Percentiles rank a stretch among this genome's conserved stretches.
Conservation (phyloP, 768 basidiomycete species). For the Pleurotus giganteus region DNA sequence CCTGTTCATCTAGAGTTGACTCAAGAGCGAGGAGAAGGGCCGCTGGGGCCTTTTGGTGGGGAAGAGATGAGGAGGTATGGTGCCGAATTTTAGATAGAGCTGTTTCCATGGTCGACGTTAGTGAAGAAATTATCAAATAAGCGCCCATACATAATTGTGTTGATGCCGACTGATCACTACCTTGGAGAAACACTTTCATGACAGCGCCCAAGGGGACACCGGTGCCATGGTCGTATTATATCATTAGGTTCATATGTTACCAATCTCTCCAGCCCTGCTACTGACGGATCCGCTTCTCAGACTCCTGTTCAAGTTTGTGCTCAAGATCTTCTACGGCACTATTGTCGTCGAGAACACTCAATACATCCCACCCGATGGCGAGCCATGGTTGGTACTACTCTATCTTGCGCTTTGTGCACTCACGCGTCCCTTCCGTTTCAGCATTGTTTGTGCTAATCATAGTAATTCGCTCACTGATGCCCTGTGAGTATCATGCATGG, state of each 20-base stretch:
- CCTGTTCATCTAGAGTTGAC: conserved; percentile 69
- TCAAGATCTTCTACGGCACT: conserved; percentile 88
- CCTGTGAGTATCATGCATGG: conserved; percentile 47
- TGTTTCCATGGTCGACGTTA: conserved; percentile 47
- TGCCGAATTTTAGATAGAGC: conserved; percentile 84
- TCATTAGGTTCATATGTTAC: conserved; percentile 51
- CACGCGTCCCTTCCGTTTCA: conserved; percentile 25
- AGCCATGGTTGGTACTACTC: conserved; percentile 57
- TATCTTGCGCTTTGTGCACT: neutral
- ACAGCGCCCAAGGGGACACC: conserved; percentile 37
- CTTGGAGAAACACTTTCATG: conserved; percentile 1
- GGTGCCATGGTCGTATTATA: conserved; percentile 62
- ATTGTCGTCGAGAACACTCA: conserved; percentile 82
- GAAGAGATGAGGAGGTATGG: conserved; percentile 75
- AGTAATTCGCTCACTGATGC: conserved; percentile 86
- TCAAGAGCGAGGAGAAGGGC: conserved; percentile 84
- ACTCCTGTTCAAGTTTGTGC: conserved; percentile 73
- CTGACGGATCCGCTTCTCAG: conserved; percentile 32
- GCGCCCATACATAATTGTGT: neutral
- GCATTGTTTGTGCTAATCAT: conserved; percentile 86
- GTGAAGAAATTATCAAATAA: neutral
- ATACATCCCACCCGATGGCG: conserved; percentile 67
- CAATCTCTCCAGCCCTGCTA: neutral
- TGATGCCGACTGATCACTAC: neutral
- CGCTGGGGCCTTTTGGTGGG: conserved; percentile 89